phyloP scores from a whole-genome alignment of 176 grass and related monocot species.

The Zea mays region Zm-B73-REFERENCE-NAM-5.0 NC_050096.1:275720001-275720500 shows the following conservation, averaged over 20 bases:
- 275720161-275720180: conserved; percentile 4
- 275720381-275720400: background rate
- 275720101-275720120: background rate
- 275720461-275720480: background rate
- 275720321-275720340: background rate
- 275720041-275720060: conserved; percentile 15
- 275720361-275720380: background rate
- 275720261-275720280: background rate
- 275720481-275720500: conserved; percentile 1
- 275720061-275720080: conserved; percentile 5
- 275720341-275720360: background rate
- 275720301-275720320: background rate
- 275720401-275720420: conserved; percentile 25
- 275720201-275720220: conserved; percentile 6
- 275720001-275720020: conserved; percentile 10
- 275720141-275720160: conserved; percentile 20
- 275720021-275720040: conserved; percentile 14
- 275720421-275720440: conserved; percentile 17
- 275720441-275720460: conserved; percentile 17
- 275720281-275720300: background rate
- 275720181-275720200: conserved; percentile 6
- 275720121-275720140: conserved; percentile 13
- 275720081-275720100: conserved; percentile 1
- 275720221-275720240: background rate
- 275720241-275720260: background rate